These are phyloP conservation scores for Amesomyces nigricolor DNA, from an alignment of 2,329 filamentous ascomycete genomes.

Conservation along the genomic window DNA sequence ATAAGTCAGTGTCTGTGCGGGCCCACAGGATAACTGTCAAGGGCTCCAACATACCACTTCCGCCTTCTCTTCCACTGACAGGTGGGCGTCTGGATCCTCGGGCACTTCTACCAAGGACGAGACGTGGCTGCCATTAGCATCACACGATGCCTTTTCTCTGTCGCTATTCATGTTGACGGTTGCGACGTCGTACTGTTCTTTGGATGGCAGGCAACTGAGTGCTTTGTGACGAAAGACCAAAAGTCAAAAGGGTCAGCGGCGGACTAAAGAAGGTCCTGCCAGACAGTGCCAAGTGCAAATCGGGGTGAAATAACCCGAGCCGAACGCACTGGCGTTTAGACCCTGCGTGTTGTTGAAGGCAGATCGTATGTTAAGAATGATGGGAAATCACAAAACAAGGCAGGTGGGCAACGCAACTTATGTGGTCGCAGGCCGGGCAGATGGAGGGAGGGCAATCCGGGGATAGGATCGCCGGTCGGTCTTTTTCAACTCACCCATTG, in stretches of 20 bases:
- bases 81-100: constrained; percentile 31
- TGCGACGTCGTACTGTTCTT: constrained; percentile 14
- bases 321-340: no score
- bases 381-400: no score
- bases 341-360: no score
- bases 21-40: no score
- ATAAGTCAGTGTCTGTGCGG: not conserved
- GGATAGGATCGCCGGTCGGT: not conserved
- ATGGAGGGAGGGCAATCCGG: not conserved
- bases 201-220: constrained; percentile 7
- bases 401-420: not conserved
- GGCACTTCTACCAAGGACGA: constrained; percentile 24
- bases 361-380: no score
- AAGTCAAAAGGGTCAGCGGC: not conserved
- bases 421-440: not conserved
- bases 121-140: constrained; percentile 21
- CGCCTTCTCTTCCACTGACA: constrained; percentile 28
- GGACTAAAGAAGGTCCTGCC: no score
- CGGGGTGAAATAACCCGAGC: no score
- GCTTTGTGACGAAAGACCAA: not conserved
- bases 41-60: constrained; percentile 25
- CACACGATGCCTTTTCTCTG: constrained; percentile 19
- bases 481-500: constrained; percentile 15
- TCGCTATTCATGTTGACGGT: constrained; percentile 18
- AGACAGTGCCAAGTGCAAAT: no score